These are phyloP conservation scores for Wickerhamomyces sp. DNA, from an alignment of 1,139 yeast species.

Conservation along the genomic window DNA sequence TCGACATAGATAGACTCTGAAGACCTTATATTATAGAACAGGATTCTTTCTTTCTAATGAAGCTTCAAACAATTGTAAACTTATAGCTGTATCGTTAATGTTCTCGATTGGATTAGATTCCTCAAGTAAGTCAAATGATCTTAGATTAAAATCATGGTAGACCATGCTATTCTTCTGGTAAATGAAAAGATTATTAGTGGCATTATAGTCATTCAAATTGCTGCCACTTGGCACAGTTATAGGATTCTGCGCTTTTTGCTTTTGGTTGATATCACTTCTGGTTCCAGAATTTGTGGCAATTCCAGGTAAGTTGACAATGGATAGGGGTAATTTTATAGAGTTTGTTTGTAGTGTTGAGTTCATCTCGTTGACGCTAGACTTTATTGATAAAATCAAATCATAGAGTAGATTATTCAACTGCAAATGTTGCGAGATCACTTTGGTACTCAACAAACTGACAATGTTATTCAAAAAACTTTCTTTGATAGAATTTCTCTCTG, in stretches of 20 bases:
- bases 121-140: conserved; percentile 64
- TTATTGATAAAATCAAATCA: conserved; percentile 58
- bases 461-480: conserved; percentile 36
- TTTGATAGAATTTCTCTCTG: conserved; percentile 24
- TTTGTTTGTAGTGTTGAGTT: conserved; percentile 16
- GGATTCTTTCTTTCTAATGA: conserved; percentile 69
- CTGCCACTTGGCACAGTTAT: background rate
- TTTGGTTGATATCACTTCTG: too few species aligned
- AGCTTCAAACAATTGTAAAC: conserved; percentile 72
- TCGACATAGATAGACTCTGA: conserved; percentile 49
- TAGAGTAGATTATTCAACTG: conserved; percentile 52
- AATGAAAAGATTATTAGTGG: conserved; percentile 28
- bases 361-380: conserved; percentile 27
- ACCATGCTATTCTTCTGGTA: conserved; percentile 29
- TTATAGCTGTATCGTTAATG: conserved; percentile 62
- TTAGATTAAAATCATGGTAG: conserved; percentile 33
- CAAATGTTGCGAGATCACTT: conserved; percentile 31
- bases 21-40: background rate
- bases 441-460: conserved; percentile 41
- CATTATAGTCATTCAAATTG: conserved; percentile 21
- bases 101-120: conserved; percentile 52
- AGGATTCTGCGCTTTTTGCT: background rate
- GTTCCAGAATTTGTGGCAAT: conserved; percentile 14
- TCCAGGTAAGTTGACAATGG: conserved; percentile 19
- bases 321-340: conserved; percentile 20